Base-by-base conservation (phyloP, 805 yeast genomes). In the Hanseniaspora nectarophila region DNA sequence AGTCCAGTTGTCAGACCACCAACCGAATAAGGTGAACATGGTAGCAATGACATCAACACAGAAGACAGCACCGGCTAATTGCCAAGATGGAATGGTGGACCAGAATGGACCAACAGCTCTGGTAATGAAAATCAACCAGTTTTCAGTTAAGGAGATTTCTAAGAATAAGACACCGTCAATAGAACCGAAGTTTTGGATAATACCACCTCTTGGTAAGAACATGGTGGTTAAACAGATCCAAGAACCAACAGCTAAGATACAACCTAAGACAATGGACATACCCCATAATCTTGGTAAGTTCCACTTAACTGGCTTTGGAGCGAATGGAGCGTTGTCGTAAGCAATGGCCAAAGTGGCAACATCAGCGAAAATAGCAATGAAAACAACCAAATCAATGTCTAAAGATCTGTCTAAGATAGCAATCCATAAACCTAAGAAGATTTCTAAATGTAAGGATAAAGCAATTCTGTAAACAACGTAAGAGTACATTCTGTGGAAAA, bases 401-500 rank as follows among this genome's bases (percentile, higher is more conserved):
- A 87, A 74, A 56, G 94, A 81, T 66, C 75, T 74, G 77, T 88
- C 82, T 73, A 87, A 77, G 70, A 88, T 87, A 64, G 95, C 95
- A 78, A 87, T 86, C 95, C 96, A 88, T 70, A 87, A 76, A 76
- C 95, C 96, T 65, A 88, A 75, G 83, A 87, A 87, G 65, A 87
- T 73, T 75, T 88, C 96, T 78, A 87, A 82, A 75, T 87, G 96
- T 67, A 87, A 78, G 57, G 95, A 88, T 69, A 87, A 75, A 68
- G 96, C 96, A 71, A 88, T 88, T 78, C 96, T 89, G 89, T 88
- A 88, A 66, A 87, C 95, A 74, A 88, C 95, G 73, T 88, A 88
- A 63, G 96, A 80, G 81, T 88, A 87, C 96, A 88, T 88, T 78
- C 96, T 84, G 89, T 88, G 96, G 95, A 86, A 86, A 81, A 86